Percentiles rank a stretch among this genome's conserved stretches.
Evolutionary conservation across 2,329 filamentous ascomycete genomes (phyloP).

Genomic region (Paraphaeosphaeria sporulosa): DNA sequence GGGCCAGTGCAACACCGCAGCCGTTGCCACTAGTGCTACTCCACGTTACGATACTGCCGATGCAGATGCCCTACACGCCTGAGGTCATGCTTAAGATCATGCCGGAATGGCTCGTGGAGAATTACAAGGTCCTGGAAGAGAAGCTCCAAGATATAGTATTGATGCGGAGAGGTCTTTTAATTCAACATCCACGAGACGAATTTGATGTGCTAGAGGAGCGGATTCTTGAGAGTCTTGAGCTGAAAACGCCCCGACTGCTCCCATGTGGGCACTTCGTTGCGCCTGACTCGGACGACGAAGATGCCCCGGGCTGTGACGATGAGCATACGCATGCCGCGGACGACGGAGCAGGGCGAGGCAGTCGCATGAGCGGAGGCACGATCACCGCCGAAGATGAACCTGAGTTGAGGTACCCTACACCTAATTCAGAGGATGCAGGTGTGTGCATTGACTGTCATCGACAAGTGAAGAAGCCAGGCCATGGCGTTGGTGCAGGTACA

Average conservation of each 20-base stretch:
- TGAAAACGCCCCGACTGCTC: constrained; percentile 73
- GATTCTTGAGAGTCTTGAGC: constrained; percentile 75
- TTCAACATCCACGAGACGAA: constrained; percentile 80
- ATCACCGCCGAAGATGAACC: constrained; percentile 42
- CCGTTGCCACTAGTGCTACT: constrained; percentile 76
- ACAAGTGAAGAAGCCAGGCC: constrained; percentile 45
- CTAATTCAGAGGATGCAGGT: constrained; percentile 43
- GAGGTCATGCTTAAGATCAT: constrained; percentile 59
- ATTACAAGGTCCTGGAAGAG: constrained; percentile 73
- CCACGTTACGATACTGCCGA: constrained; percentile 77
- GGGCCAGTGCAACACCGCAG: constrained; percentile 37
- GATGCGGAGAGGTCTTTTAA: constrained; percentile 74
- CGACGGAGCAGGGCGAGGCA: constrained; percentile 42
- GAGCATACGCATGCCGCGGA: constrained; percentile 43
- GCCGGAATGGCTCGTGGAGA: constrained; percentile 61
- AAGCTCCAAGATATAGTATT: constrained; percentile 74
- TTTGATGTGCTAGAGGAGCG: constrained; percentile 82
- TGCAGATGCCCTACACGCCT: constrained; percentile 68
- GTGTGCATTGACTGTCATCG: constrained; percentile 60
- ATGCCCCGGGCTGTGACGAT: constrained; percentile 25
- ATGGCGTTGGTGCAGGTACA: constrained; percentile 48
- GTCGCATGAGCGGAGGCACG: constrained; percentile 46
- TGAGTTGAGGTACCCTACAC: constrained; percentile 22
- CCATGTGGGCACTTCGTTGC: constrained; percentile 78
- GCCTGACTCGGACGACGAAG: constrained; percentile 50